phyloP scores from a whole-genome alignment of 176 grass and related monocot genomes.

The Musa schizocarpa region DNA sequence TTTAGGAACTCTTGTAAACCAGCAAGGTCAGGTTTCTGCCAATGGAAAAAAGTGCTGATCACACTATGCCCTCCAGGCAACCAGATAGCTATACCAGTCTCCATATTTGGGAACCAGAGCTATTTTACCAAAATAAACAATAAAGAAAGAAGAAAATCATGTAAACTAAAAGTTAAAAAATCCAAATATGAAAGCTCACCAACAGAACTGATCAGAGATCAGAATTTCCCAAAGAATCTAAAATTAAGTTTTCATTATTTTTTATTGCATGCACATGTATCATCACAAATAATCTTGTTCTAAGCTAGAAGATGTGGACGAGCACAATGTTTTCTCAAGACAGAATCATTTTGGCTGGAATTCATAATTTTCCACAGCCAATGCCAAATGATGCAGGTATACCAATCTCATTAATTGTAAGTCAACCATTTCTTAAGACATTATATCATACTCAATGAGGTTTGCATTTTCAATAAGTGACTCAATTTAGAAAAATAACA shows the following conservation, averaged over 20 bases:
- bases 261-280: neutral
- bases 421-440: too few relatives aligned
- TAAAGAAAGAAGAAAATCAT: neutral
- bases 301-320: neutral
- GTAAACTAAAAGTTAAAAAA: neutral
- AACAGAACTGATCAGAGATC: too few relatives aligned
- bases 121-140: neutral
- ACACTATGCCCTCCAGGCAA: neutral
- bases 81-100: neutral
- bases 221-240: too few relatives aligned
- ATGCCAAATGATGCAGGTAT: neutral
- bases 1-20: slow-evolving; percentile 24
- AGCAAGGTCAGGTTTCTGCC: slow-evolving; percentile 34
- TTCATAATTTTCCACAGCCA: neutral
- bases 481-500: too few relatives aligned
- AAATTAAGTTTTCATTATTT: too few relatives aligned
- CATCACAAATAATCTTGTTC: neutral
- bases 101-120: neutral
- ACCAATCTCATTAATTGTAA: too few relatives aligned
- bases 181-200: too few relatives aligned
- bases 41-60: neutral
- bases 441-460: neutral
- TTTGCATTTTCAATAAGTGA: neutral
- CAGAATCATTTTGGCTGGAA: neutral
- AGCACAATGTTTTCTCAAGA: neutral